Conservation (phyloP, 2,329 filamentous ascomycete species). For the Diaporthe amygdali region DNA sequence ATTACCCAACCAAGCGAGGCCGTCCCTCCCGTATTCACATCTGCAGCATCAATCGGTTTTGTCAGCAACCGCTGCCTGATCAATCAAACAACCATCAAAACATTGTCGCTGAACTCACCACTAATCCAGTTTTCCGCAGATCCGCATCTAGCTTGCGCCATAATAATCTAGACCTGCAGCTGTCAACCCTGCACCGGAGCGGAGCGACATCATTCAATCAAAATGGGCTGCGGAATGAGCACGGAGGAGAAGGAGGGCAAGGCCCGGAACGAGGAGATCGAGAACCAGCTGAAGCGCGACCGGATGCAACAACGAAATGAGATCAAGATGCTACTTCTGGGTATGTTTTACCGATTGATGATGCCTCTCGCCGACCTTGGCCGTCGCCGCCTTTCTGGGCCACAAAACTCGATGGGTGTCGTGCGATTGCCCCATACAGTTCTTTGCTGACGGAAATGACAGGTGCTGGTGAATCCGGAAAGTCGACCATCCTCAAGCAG, state of each 20-base stretch:
- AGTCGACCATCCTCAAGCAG: constrained; percentile 93
- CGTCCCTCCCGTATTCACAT: neutral
- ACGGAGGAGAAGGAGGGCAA: constrained; percentile 99
- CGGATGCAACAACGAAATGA: constrained; percentile 99
- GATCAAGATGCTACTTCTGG: constrained; percentile 99
- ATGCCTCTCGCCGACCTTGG: neutral
- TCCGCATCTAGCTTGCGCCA: neutral
- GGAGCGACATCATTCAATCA: constrained; percentile 52
- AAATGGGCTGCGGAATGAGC: constrained; percentile 99
- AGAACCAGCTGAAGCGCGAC: constrained; percentile 98
- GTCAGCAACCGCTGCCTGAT: neutral
- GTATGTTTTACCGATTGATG: constrained; percentile 59
- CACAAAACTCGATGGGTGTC: neutral
- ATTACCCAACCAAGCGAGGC: neutral
- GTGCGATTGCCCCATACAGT: neutral
- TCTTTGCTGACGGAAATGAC: constrained; percentile 31
- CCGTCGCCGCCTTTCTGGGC: neutral
- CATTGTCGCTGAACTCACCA: neutral
- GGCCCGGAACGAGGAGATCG: constrained; percentile 99
- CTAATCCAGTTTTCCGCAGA: neutral
- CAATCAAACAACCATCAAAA: neutral
- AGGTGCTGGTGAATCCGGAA: constrained; percentile 98
- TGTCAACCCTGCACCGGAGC: constrained; percentile 5
- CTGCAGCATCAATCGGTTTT: neutral
- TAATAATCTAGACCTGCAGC: neutral